These are phyloP conservation scores for Neodidymelliopsis sp. DNA, from an alignment of 2,329 filamentous ascomycete genomes.

Conservation along the genomic window DNA sequence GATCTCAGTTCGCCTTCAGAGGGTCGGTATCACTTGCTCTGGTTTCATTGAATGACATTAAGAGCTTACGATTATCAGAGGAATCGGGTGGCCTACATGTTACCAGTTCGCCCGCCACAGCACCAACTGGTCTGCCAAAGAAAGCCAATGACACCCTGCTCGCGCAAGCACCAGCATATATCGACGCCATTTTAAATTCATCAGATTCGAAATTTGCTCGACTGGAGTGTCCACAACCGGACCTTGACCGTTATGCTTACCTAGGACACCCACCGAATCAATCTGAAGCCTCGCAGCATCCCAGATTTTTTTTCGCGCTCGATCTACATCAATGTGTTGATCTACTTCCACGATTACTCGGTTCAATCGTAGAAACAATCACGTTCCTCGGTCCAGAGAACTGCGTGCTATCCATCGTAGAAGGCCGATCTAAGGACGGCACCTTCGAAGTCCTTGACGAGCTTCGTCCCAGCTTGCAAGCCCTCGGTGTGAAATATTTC, in stretches of 20 bases:
- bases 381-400: constrained; percentile 59
- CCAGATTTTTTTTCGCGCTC: constrained; percentile 58
- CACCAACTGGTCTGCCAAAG: constrained; percentile 8
- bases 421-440: constrained; percentile 63
- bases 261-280: constrained; percentile 14
- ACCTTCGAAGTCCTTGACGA: constrained; percentile 60
- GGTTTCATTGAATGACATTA: background rate
- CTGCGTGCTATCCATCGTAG: constrained; percentile 64
- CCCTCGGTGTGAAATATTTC: constrained; percentile 51
- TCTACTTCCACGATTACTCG: constrained; percentile 60
- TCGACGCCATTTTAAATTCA: constrained; percentile 28
- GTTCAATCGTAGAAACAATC: constrained; percentile 60
- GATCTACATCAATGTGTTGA: constrained; percentile 57
- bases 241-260: constrained; percentile 27
- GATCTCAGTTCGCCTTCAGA: constrained; percentile 3
- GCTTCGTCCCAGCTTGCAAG: constrained; percentile 50
- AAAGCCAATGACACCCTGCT: constrained; percentile 23
- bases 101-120: background rate
- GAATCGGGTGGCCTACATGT: constrained; percentile 1
- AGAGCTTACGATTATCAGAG: constrained; percentile 10
- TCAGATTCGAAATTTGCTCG: constrained; percentile 22
- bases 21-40: constrained; percentile 4
- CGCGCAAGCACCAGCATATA: constrained; percentile 22
- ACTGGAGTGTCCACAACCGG: constrained; percentile 28
- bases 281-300: constrained; percentile 12